Evolutionary conservation across 2,329 filamentous ascomycete species (phyloP).

Genomic region (Colletotrichum gigasporum): DNA sequence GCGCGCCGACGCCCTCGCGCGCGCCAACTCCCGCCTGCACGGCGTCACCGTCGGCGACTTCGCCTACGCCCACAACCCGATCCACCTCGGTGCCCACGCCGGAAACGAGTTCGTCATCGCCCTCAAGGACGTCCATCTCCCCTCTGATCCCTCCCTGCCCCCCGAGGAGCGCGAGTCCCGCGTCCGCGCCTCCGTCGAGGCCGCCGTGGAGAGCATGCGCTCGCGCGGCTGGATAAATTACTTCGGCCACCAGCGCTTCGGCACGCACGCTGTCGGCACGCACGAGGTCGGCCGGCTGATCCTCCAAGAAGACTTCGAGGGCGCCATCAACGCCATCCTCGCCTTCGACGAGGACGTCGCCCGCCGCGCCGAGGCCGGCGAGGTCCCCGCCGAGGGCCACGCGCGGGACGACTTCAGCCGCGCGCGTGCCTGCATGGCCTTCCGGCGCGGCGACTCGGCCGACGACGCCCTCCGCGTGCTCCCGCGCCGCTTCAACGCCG

Average conservation of each 20-base stretch:
- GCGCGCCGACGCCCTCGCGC: slow-evolving; percentile 67
- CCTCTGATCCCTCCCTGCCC: slow-evolving; percentile 24
- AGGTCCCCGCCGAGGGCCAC: slow-evolving; percentile 55
- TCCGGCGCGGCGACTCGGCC: slow-evolving; percentile 66
- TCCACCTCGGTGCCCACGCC: slow-evolving; percentile 83
- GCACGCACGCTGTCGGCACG: slow-evolving; percentile 86
- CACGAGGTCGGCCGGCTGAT: slow-evolving; percentile 87
- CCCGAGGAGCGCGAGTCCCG: slow-evolving; percentile 37
- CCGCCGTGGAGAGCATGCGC: slow-evolving; percentile 73
- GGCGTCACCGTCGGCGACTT: slow-evolving; percentile 81
- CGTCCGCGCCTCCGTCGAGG: slow-evolving; percentile 51
- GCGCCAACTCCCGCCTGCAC: slow-evolving; percentile 70
- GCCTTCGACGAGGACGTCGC: slow-evolving; percentile 73
- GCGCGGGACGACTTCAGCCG: slow-evolving; percentile 81
- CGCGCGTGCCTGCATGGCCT: slow-evolving; percentile 80
- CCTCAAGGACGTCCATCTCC: slow-evolving; percentile 82
- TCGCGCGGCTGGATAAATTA: slow-evolving; percentile 94
- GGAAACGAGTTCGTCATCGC: slow-evolving; percentile 96
- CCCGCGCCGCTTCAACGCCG: slow-evolving; percentile 84
- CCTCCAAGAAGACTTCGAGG: slow-evolving; percentile 81
- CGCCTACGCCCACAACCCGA: slow-evolving; percentile 73
- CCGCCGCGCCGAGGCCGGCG: slow-evolving; percentile 48
- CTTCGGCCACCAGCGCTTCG: slow-evolving; percentile 96
- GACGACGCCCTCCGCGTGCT: slow-evolving; percentile 72
- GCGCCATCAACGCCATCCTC: slow-evolving; percentile 81